Evolutionary conservation across 2,329 filamentous ascomycete species (phyloP), one percentile per base, ranked within the genome.

Genomic region (Graphilbum fragrans): DNA sequence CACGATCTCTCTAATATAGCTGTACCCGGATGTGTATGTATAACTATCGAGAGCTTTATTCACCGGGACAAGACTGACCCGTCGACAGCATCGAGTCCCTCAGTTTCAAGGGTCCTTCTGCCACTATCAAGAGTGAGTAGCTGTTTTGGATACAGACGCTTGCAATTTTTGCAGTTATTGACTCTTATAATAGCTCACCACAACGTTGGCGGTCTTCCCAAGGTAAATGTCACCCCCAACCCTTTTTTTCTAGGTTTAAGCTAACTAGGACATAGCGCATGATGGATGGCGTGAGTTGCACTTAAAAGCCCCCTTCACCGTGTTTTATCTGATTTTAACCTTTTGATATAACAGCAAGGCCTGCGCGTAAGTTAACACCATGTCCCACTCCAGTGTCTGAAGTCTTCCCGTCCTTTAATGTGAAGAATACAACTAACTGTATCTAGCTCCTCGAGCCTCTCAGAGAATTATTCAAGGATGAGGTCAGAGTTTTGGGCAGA

Each of bases 391-490:
- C n/a, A n/a, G n/a, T n/a, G n/a, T n/a, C n/a, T n/a, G n/a, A n/a
- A n/a, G n/a, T n/a, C n/a, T n/a, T n/a, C n/a, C 17, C 18, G 7
- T 33, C 31, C 6, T 10, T 10, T 5, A 33, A 33, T 33, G 31
- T n/a, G 6, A 33, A 42, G 39, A n/a, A n/a, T n/a, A n/a, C n/a
- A n/a, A n/a, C n/a, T n/a, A 22, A 37, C 5, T 8, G 36, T 34
- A 65, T 84, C 37, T 79, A 82, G 61, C 68, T 86, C 29, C 83
- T 92, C 47, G 84, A 93, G 63, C 84, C 84, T 2, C 73, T 92
- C 1, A 70, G 82, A 35, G 78, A 85, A 55, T 67, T 92, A 23
- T 90, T 88, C 72, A 92, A 92, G 46, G 50, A 52, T 52, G 84
- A 92, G 62, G 84, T 86, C 21, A 71, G 82, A 63, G 70, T 48